Evolutionary conservation across 108 stramenopile species (phyloP).

Genomic region (Nitzschia inconspicua): DNA sequence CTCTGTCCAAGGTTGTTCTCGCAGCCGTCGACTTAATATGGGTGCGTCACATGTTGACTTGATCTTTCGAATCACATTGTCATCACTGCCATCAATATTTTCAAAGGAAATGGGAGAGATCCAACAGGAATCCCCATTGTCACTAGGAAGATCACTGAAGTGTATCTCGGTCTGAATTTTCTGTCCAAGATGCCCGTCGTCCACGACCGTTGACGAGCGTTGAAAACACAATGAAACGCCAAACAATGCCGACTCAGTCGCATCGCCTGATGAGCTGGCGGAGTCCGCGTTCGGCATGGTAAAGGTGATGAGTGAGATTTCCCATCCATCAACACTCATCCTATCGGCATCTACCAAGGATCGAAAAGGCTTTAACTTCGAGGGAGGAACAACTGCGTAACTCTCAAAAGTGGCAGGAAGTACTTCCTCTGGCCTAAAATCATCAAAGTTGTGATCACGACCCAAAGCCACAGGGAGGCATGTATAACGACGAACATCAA

Average conservation of each 20-base stretch:
- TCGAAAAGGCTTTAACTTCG: constrained; percentile 40
- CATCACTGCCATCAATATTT: constrained; percentile 15
- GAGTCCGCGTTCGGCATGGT: constrained; percentile 58
- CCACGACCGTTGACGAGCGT: background rate
- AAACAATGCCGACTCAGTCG: constrained; percentile 47
- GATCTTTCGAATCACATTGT: constrained; percentile 33
- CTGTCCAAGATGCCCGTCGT: background rate
- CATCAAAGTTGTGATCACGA: constrained; percentile 13
- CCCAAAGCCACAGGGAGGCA: constrained; percentile 39
- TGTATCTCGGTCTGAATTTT: background rate
- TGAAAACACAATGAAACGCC: constrained; percentile 75
- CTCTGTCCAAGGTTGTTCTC: constrained; percentile 41
- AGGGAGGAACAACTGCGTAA: constrained; percentile 61
- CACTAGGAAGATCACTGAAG: background rate
- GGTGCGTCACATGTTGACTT: constrained; percentile 33
- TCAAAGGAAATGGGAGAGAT: constrained; percentile 35
- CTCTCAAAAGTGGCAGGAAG: constrained; percentile 71
- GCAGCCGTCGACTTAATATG: constrained; percentile 43
- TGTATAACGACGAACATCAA: constrained; percentile 54
- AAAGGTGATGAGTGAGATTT: constrained; percentile 68
- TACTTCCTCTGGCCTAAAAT: constrained; percentile 16
- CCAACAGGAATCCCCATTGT: constrained; percentile 5
- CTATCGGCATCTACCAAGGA: background rate
- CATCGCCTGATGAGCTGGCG: constrained; percentile 31
- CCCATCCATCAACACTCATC: constrained; percentile 71